Percentiles rank a stretch among this genome's conserved stretches.
phyloP scores from a whole-genome alignment of 768 basidiomycete genomes.

The Gloeopeniophorella convolvens region DNA sequence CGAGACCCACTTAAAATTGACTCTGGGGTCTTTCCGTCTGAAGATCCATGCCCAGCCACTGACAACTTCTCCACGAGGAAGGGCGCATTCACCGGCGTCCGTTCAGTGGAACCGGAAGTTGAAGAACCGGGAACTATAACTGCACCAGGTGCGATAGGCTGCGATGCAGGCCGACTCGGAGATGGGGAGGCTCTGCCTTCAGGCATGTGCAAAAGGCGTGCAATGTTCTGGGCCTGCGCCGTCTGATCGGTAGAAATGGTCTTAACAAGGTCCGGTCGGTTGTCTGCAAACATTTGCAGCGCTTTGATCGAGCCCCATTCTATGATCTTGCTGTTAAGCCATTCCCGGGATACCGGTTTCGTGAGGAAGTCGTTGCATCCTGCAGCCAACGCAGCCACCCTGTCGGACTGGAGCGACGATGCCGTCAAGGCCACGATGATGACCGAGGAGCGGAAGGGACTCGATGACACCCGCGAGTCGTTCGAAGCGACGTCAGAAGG shows the following conservation, averaged over 20 bases:
- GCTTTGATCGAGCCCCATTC: slow-evolving; percentile 99
- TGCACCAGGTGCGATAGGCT: slow-evolving; percentile 12
- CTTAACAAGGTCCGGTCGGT: slow-evolving; percentile 53
- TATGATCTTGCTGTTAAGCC: slow-evolving; percentile 97
- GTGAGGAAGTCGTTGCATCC: slow-evolving; percentile 99
- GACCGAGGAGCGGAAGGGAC: slow-evolving; percentile 85
- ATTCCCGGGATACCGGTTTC: slow-evolving; percentile 90
- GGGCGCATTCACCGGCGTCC: not conserved
- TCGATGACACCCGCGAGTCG: slow-evolving; percentile 43
- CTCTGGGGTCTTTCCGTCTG: not conserved
- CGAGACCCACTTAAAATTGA: not conserved
- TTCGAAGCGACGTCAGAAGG: slow-evolving; percentile 49
- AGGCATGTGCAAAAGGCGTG: slow-evolving; percentile 42
- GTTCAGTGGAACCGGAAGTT: not conserved
- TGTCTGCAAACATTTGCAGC: slow-evolving; percentile 86
- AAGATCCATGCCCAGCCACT: slow-evolving; percentile 1
- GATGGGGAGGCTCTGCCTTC: slow-evolving; percentile 38
- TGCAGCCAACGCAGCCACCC: slow-evolving; percentile 94
- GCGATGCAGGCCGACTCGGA: slow-evolving; percentile 35
- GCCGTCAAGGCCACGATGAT: slow-evolving; percentile 99
- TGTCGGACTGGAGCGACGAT: slow-evolving; percentile 89
- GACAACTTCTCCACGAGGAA: slow-evolving; percentile 8
- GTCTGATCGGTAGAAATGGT: slow-evolving; percentile 41
- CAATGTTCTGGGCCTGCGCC: slow-evolving; percentile 42
- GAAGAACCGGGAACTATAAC: not conserved